Base-by-base conservation (phyloP, 2,329 filamentous ascomycete species). In the Monilinia aucupariae region DNA sequence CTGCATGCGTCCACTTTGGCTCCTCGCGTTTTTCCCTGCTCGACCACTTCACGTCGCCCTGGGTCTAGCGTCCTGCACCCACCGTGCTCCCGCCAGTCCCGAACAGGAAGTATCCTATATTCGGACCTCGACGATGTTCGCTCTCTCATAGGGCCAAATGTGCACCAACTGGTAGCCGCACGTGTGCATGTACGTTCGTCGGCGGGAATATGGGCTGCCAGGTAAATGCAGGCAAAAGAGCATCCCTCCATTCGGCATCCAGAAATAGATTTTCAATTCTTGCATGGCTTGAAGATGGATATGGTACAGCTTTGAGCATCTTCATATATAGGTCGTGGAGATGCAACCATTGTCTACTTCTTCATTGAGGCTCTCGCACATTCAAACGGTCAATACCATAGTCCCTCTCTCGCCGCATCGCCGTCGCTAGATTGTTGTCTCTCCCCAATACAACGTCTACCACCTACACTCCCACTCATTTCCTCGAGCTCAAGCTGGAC, bases 141-240 rank as follows among this genome's bases (percentile, higher is more conserved):
- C 53, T 48, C 59, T 62, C 59, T 55, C 48, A 61, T 64, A 62
- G 55, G 63, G 61, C 61, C 61, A 55, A 51, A 61, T 63, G 45
- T 56, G 61, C 64, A 66, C 68, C 67, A 61, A 61, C 59, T 55
- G 49, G 51, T 70, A 71, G 68, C 70, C 70, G 69, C 71, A 71
- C 71, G 68, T 72, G 71, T 72, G 68, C 67, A 68, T 58, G 54
- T 68, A 64, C 49, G 55, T 62, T 64, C 58, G 66, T 65, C 62
- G 64, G 64, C 67, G 66, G 61, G 65, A 61, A 61, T 61, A 27
- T 61, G 72, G 67, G 69, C 69, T 73, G 71, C 76, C 9, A 45
- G n/a, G 74, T 50, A 47, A 50, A 56, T 56, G 55, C 43, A 50
- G 55, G 55, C 50, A 59, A 62, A 74, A 76, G 79, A 77, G 71